phyloP scores from a whole-genome alignment of 495 filamentous ascomycete species.

The Hypoxylon lenormandii region DNA sequence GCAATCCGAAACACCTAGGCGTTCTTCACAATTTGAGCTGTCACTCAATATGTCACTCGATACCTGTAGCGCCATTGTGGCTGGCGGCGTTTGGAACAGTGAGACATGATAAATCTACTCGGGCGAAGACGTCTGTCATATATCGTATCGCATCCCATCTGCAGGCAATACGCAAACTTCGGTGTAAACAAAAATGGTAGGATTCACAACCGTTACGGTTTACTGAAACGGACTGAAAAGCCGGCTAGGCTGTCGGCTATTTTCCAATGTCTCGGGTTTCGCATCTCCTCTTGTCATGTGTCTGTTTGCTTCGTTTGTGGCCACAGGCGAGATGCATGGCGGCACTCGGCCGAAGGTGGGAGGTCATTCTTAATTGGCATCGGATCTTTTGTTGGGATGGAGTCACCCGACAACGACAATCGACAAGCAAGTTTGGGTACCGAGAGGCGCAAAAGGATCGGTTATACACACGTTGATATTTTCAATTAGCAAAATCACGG shows the following conservation, averaged over 20 bases:
- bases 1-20: neutral
- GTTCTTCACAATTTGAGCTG: neutral
- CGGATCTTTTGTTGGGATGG: too few species aligned
- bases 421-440: too few species aligned
- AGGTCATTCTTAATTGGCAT: slow-evolving; percentile 2
- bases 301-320: slow-evolving; percentile 18
- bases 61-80: neutral
- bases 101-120: slow-evolving; percentile 3
- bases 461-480: slow-evolving; percentile 22
- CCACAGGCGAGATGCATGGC: slow-evolving; percentile 42
- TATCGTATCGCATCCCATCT: too few species aligned
- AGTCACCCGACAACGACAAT: too few species aligned
- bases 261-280: slow-evolving; percentile 38
- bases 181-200: neutral
- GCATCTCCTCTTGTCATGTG: slow-evolving; percentile 3
- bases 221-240: slow-evolving; percentile 26
- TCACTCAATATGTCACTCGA: neutral
- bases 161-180: too few species aligned
- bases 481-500: slow-evolving; percentile 1
- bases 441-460: neutral
- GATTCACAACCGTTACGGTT: slow-evolving; percentile 27
- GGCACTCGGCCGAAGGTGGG: slow-evolving; percentile 31
- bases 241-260: slow-evolving; percentile 17
- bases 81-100: slow-evolving; percentile 3
- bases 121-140: too few species aligned